These are phyloP conservation scores for Globisporangium solare DNA, from an alignment of 352 stramenopile species.

Conservation along the genomic window DNA sequence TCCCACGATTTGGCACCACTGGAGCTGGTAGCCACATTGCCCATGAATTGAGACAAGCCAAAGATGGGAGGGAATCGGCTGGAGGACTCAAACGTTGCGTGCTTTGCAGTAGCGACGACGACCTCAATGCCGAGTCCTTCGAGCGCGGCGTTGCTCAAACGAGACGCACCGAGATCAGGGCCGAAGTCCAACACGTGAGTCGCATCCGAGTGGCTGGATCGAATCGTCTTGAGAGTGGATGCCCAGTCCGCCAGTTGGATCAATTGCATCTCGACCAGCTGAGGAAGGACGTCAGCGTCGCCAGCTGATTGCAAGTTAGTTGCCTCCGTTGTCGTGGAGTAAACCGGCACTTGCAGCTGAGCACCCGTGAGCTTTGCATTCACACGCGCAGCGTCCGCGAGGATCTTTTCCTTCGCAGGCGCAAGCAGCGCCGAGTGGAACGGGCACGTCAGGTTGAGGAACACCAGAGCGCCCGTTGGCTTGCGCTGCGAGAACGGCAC, in stretches of 20 bases:
- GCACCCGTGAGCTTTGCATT: slow-evolving; percentile 33
- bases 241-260: slow-evolving; percentile 58
- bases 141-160: slow-evolving; percentile 31
- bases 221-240: slow-evolving; percentile 37
- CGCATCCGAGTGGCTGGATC: slow-evolving; percentile 24
- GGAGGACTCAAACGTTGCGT: slow-evolving; percentile 23
- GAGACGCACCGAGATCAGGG: slow-evolving; percentile 47
- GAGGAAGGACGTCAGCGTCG: slow-evolving; percentile 31
- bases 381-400: slow-evolving; percentile 45
- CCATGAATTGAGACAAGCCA: slow-evolving; percentile 40
- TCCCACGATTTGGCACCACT: slow-evolving; percentile 34
- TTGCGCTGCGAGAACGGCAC: slow-evolving; percentile 81
- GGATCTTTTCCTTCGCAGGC: slow-evolving; percentile 35
- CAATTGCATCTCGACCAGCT: slow-evolving; percentile 64
- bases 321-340: slow-evolving; percentile 41
- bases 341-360: slow-evolving; percentile 65
- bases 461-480: slow-evolving; percentile 47
- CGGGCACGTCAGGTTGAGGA: slow-evolving; percentile 57
- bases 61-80: slow-evolving; percentile 24
- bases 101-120: slow-evolving; percentile 43
- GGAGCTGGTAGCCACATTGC: slow-evolving; percentile 10
- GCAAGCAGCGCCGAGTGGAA: slow-evolving; percentile 71
- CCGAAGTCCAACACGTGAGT: slow-evolving; percentile 82
- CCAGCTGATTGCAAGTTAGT: slow-evolving; percentile 52
- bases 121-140: slow-evolving; percentile 57